Base-by-base conservation (phyloP, 83 land plant species). In the Picea engelmannii region DNA sequence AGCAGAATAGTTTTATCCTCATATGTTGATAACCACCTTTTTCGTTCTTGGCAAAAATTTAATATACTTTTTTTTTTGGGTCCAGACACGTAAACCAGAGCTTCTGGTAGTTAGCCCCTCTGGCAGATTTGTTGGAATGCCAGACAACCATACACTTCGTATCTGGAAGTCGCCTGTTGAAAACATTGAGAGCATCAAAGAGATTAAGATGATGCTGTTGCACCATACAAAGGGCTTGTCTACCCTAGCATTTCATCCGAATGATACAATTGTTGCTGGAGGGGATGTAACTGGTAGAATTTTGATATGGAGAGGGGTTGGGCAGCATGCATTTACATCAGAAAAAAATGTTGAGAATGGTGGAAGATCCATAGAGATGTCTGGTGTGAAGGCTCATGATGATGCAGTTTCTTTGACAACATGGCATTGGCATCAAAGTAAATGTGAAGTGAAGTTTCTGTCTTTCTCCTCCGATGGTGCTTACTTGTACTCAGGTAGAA, bases 261-360 rank as follows among this genome's bases (percentile, higher is more conserved):
- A 87, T 59, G 93, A 94, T 47, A 91, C 91, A 59, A 85, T 92
- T 47, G 90, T 98, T 62, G 97, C 97, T 76, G 99, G 89, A 62
- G 99, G 99, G 76, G 99, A 98, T 82, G 81, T 80, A 15, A 89
- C 85, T 42, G 99, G 99, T 18, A 91, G 94, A 40, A 93, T 98
- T 76, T 86, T 94, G 62, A 84, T 96, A 15, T 98, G 97, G 99
- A 92, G 92, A 66, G 92, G 91, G 74, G n/a, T n/a, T n/a, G n/a
- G n/a, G n/a, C n/a, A n/a, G n/a, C n/a, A n/a, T n/a, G n/a, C n/a
- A n/a, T n/a, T n/a, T n/a, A n/a, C n/a, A n/a, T n/a, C n/a, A n/a
- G n/a, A n/a, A n/a, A n/a, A n/a, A n/a, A n/a, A n/a, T n/a, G n/a
- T n/a, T n/a, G n/a, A n/a, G n/a, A n/a, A n/a, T n/a, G n/a, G n/a